phyloP scores from a whole-genome alignment of 2,329 filamentous ascomycete species.

The Phyllosticta ampelicida region DNA sequence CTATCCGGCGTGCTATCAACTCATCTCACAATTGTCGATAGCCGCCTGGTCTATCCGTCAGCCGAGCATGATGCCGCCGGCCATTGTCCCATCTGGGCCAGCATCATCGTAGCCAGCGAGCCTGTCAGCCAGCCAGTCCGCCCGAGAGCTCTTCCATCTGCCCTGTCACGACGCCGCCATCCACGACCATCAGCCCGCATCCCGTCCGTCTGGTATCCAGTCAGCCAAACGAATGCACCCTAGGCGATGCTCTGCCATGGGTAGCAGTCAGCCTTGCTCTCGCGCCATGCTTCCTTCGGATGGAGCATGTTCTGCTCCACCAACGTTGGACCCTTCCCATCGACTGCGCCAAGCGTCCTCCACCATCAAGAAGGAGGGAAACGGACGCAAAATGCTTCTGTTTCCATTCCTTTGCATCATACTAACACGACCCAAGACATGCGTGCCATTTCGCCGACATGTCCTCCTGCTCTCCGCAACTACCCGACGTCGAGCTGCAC shows the following conservation, averaged over 20 bases:
- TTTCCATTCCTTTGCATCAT: no score
- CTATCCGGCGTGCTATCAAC: neutral
- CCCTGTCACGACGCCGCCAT: neutral
- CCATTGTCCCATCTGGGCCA: neutral
- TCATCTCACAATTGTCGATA: neutral
- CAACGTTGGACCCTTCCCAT: neutral
- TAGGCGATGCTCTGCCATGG: neutral
- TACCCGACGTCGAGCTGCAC: neutral
- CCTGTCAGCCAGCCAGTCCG: neutral
- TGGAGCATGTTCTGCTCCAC: neutral
- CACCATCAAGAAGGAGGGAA: no score
- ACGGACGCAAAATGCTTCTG: no score
- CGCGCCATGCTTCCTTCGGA: neutral
- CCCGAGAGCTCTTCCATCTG: neutral
- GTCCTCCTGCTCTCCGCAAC: neutral
- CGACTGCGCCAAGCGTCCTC: neutral
- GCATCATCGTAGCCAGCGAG: neutral
- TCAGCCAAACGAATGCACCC: neutral
- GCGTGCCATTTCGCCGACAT: no score
- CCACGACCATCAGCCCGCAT: neutral
- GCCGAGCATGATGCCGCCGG: neutral
- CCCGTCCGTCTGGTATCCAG: neutral
- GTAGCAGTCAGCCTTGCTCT: neutral
- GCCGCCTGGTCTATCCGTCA: neutral
- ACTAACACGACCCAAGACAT: no score